phyloP scores from a whole-genome alignment of 2,329 filamentous ascomycete species.

The Ophiosphaerella korrae region DNA sequence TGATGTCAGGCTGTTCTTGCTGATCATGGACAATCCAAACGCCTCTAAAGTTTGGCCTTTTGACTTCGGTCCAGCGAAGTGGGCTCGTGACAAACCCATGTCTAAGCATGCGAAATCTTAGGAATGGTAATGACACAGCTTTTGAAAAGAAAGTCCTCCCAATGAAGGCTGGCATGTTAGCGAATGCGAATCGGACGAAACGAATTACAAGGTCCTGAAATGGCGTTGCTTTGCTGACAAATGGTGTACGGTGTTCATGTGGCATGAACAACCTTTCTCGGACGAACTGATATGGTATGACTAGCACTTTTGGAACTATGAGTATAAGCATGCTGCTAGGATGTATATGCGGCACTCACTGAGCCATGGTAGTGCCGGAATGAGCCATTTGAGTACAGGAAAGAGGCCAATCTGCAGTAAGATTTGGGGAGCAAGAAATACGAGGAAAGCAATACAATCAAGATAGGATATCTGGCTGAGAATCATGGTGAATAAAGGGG shows the following conservation, averaged over 20 bases:
- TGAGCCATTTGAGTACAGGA: conserved; percentile 61
- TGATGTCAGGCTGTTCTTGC: conserved; percentile 68
- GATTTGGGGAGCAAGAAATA: conserved; percentile 74
- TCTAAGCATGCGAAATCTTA: conserved; percentile 75
- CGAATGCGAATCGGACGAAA: conserved; percentile 79
- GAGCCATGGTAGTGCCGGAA: conserved; percentile 72
- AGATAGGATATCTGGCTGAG: conserved; percentile 74
- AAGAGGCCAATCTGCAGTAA: conserved; percentile 69
- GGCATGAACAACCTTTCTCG: conserved; percentile 61
- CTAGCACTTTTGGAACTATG: conserved; percentile 55
- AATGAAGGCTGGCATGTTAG: conserved; percentile 69
- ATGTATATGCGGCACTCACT: conserved; percentile 52
- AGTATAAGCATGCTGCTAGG: conserved; percentile 30
- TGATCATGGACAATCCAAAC: conserved; percentile 72
- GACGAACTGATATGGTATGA: conserved; percentile 64
- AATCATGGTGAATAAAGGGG: conserved; percentile 61
- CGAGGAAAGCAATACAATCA: conserved; percentile 74
- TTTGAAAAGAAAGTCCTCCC: conserved; percentile 80
- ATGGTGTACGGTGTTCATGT: conserved; percentile 58
- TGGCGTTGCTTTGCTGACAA: conserved; percentile 69
- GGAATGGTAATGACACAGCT: conserved; percentile 72
- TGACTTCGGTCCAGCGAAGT: conserved; percentile 67
- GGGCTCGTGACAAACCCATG: conserved; percentile 69
- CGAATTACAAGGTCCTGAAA: conserved; percentile 81
- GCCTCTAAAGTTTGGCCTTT: conserved; percentile 62